Evolutionary conservation across 1,284 basidiomycete genomes (phyloP).

Genomic region (Cutaneotrichosporon sp.): DNA sequence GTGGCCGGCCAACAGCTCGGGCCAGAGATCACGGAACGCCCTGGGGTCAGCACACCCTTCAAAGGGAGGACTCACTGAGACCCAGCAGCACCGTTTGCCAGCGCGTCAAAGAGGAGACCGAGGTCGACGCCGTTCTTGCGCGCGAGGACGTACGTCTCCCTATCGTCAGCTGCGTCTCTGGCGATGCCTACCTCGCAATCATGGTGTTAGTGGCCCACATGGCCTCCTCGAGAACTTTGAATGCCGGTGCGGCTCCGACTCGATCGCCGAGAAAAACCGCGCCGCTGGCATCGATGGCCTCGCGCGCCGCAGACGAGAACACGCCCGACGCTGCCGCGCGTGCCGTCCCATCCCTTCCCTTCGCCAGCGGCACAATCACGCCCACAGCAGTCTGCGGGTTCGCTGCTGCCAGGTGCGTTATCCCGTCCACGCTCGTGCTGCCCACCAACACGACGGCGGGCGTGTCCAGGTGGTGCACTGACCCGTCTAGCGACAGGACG

Average conservation of each 20-base stretch:
- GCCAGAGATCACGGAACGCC: slow-evolving; percentile 5
- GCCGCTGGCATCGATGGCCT: not conserved
- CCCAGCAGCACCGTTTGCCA: slow-evolving; percentile 5
- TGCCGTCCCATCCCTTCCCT: not conserved
- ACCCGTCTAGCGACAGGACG: not conserved
- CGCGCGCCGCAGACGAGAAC: not conserved
- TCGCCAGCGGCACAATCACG: slow-evolving; percentile 1
- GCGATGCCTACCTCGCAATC: not conserved
- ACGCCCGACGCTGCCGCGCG: slow-evolving; percentile 5
- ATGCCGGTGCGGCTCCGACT: not conserved
- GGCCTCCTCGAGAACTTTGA: slow-evolving; percentile 2
- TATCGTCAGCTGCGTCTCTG: not conserved
- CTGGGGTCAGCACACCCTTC: not conserved
- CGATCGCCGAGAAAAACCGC: slow-evolving; percentile 2
- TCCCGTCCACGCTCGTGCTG: not conserved
- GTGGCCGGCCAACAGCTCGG: not conserved
- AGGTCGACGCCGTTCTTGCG: slow-evolving; percentile 5
- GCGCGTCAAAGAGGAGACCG: not conserved
- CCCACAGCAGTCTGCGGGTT: slow-evolving; percentile 8
- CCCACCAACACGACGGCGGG: slow-evolving; percentile 3
- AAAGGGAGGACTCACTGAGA: not conserved
- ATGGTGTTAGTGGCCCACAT: slow-evolving; percentile 5
- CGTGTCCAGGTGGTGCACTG: not conserved
- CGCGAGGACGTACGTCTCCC: slow-evolving; percentile 7
- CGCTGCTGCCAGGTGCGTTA: not conserved